A percentile compares a stretch with the other conserved stretches of the same genome.
These are phyloP conservation scores for Acacia pycnantha DNA, from an alignment of 331 rosid genomes.

Conservation along the genomic window DNA sequence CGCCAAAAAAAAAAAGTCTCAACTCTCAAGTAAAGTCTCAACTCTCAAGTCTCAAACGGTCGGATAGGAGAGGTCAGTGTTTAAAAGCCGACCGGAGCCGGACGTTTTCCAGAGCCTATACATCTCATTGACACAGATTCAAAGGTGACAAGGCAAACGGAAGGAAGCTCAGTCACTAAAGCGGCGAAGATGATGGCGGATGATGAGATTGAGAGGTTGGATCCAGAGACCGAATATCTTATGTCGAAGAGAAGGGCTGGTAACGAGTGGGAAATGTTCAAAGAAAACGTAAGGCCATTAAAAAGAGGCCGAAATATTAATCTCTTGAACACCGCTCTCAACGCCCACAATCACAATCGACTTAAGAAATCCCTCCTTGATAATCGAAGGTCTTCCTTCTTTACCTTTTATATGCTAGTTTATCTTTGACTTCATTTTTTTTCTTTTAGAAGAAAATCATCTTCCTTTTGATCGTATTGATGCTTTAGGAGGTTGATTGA, in stretches of 20 bases:
- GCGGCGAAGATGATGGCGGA: conserved; percentile 37
- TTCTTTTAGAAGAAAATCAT: background rate
- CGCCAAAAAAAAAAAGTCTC: too few relatives aligned
- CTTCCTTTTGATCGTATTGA: background rate
- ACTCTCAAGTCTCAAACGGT: background rate
- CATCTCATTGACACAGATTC: background rate
- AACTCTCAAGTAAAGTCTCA: too few relatives aligned
- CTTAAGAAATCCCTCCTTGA: conserved; percentile 60
- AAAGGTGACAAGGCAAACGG: background rate
- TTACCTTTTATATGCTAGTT: background rate
- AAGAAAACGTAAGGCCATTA: conserved; percentile 89
- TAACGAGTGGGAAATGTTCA: conserved; percentile 86
- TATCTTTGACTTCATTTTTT: background rate
- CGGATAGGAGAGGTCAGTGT: too few relatives aligned
- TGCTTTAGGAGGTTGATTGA: conserved; percentile 58
- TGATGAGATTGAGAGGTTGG: conserved; percentile 34
- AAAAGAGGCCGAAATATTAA: conserved; percentile 82
- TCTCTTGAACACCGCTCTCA: conserved; percentile 68
- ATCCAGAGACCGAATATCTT: conserved; percentile 85
- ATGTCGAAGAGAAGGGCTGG: conserved; percentile 60
- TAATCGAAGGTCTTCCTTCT: conserved; percentile 54
- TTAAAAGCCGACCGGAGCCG: too few relatives aligned
- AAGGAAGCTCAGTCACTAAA: background rate
- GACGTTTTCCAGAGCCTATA: too few relatives aligned
- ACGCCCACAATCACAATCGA: conserved; percentile 47